Conservation (phyloP, 768 basidiomycete species). For the Russula ochroleuca region DNA sequence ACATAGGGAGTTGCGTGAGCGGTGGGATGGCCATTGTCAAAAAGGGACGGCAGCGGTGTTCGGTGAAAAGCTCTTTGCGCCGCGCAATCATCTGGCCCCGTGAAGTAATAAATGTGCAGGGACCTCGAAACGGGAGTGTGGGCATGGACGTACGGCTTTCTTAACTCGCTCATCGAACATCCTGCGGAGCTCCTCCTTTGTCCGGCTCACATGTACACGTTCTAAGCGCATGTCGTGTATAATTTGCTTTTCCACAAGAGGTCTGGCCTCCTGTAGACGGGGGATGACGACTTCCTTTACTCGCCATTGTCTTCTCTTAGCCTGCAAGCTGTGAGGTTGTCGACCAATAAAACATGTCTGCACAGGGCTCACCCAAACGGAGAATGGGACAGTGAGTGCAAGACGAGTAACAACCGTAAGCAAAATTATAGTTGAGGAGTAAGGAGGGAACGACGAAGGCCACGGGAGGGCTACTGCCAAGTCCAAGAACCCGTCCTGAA, state of each 20-base stretch:
- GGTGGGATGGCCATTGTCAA: conserved; percentile 58
- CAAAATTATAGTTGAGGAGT: conserved; percentile 71
- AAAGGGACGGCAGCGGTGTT: conserved; percentile 54
- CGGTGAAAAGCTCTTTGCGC: conserved; percentile 54
- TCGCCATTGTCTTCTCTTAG: conserved; percentile 31
- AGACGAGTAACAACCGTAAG: conserved; percentile 59
- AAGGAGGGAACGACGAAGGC: conserved; percentile 62
- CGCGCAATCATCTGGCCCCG: conserved; percentile 47
- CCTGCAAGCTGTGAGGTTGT: conserved; percentile 22
- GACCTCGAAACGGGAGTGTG: background rate
- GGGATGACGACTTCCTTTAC: conserved; percentile 31
- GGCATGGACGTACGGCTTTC: conserved; percentile 22
- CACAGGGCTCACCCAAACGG: conserved; percentile 62
- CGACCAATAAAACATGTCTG: background rate
- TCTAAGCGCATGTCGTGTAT: conserved; percentile 20
- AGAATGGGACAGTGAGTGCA: conserved; percentile 58
- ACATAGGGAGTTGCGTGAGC: conserved; percentile 66
- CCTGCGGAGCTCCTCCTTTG: conserved; percentile 26
- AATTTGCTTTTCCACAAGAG: conserved; percentile 21
- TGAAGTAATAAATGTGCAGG: background rate
- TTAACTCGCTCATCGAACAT: conserved; percentile 19
- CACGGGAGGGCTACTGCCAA: conserved; percentile 69
- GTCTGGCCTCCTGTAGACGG: conserved; percentile 22
- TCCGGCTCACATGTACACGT: conserved; percentile 10
- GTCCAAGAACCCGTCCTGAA: conserved; percentile 70